Evolutionary conservation across 352 stramenopile genomes (phyloP).

Genomic region (Phytopythium oedochilum): DNA sequence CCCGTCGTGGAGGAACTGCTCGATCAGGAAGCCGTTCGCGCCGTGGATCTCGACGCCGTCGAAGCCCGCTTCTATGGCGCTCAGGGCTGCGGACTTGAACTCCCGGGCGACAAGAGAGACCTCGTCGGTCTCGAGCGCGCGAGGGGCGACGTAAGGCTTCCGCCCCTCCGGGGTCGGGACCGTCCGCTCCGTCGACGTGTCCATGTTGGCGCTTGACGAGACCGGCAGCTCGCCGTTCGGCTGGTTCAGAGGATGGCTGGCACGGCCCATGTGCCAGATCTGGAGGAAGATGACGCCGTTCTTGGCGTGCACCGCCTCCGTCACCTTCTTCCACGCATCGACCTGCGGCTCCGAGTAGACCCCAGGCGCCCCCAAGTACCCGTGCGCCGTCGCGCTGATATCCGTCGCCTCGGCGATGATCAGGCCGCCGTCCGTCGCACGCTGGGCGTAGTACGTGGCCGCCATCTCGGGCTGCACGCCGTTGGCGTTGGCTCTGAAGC

Average conservation of each 20-base stretch:
- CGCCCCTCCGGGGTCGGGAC: conserved; percentile 28
- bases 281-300: conserved; percentile 64
- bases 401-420: conserved; percentile 56
- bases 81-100: conserved; percentile 44
- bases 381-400: conserved; percentile 32
- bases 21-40: conserved; percentile 88
- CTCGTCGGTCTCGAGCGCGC: conserved; percentile 59
- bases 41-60: conserved; percentile 83
- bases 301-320: conserved; percentile 60
- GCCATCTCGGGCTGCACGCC: conserved; percentile 24
- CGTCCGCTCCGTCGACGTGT: conserved; percentile 3
- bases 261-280: conserved; percentile 83
- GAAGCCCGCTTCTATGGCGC: conserved; percentile 64
- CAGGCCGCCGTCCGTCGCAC: conserved; percentile 40
- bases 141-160: conserved; percentile 37
- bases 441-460: conserved; percentile 46
- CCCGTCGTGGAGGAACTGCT: conserved; percentile 74
- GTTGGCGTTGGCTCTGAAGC: conserved; percentile 20
- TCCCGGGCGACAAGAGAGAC: conserved; percentile 58
- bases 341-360: conserved; percentile 43
- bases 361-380: conserved; percentile 33
- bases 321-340: conserved; percentile 41
- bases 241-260: conserved; percentile 57
- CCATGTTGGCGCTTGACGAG: conserved; percentile 45
- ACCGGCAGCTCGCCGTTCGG: conserved; percentile 38